These are phyloP conservation scores for Suillus clintonianus DNA, from an alignment of 768 basidiomycete genomes.

Conservation along the genomic window DNA sequence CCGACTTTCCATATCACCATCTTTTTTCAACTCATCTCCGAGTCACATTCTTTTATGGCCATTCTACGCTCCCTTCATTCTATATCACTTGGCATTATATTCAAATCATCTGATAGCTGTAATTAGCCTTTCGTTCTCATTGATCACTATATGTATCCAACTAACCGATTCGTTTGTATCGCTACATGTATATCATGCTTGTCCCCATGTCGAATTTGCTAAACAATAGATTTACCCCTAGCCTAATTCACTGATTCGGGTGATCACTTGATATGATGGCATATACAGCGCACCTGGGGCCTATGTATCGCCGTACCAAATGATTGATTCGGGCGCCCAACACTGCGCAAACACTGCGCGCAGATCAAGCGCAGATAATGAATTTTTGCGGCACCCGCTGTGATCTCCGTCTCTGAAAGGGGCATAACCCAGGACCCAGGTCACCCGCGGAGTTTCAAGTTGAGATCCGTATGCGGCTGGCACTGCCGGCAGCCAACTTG, in stretches of 20 bases:
- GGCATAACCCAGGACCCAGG: no score
- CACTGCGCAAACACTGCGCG: no score
- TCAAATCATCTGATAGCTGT: neutral
- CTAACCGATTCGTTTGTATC: slow-evolving; percentile 12
- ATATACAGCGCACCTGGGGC: no score
- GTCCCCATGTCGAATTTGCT: neutral
- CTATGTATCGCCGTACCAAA: neutral
- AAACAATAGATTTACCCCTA: neutral
- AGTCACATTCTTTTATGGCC: neutral
- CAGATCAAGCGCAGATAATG: neutral
- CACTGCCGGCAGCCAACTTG: no score
- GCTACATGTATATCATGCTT: neutral
- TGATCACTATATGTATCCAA: slow-evolving; percentile 2
- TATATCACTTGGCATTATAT: neutral
- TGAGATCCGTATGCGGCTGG: no score
- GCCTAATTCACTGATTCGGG: neutral
- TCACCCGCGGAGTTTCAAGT: neutral
- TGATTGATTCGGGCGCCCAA: neutral
- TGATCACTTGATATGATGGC: neutral
- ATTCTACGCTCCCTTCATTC: neutral
- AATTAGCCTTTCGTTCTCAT: neutral
- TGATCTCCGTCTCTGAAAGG: no score
- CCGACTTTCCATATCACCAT: neutral
- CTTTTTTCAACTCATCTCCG: neutral
- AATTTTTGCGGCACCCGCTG: neutral